These are phyloP conservation scores for Anthracocystis panici-leucophaei DNA, from an alignment of 1,284 basidiomycete species.

Conservation along the genomic window DNA sequence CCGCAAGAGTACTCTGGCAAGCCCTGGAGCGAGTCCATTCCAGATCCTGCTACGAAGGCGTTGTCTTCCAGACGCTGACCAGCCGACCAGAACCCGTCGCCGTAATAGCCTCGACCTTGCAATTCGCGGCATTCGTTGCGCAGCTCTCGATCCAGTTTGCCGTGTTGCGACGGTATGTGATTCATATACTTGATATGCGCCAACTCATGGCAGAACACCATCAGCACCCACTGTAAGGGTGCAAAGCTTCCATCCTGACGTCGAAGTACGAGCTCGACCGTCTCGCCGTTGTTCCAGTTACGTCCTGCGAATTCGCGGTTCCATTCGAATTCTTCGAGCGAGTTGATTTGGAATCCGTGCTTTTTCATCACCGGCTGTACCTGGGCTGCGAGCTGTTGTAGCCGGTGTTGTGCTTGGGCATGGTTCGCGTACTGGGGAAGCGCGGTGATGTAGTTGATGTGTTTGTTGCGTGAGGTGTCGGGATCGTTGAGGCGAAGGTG, in stretches of 20 bases:
- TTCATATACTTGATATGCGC: conserved; percentile 64
- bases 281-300: conserved; percentile 63
- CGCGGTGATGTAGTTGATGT: conserved; percentile 60
- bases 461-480: conserved; percentile 54
- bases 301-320: conserved; percentile 60
- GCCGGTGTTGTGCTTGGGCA: conserved; percentile 42
- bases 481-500: conserved; percentile 60
- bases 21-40: conserved; percentile 41
- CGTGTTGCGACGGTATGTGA: conserved; percentile 57
- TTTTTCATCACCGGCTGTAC: conserved; percentile 61
- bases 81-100: conserved; percentile 61
- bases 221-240: conserved; percentile 52
- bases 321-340: conserved; percentile 57
- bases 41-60: conserved; percentile 39
- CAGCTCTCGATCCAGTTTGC: conserved; percentile 51
- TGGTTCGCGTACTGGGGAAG: conserved; percentile 40
- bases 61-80: conserved; percentile 51
- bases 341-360: conserved; percentile 60
- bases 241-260: conserved; percentile 49
- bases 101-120: conserved; percentile 56
- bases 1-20: conserved; percentile 57
- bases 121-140: conserved; percentile 41
- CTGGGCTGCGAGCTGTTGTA: conserved; percentile 55
- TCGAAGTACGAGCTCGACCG: conserved; percentile 55
- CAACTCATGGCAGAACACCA: conserved; percentile 61